phyloP scores from a whole-genome alignment of 225 moss, liverwort and hornwort genomes.

The Marchantia polymorpha region DNA sequence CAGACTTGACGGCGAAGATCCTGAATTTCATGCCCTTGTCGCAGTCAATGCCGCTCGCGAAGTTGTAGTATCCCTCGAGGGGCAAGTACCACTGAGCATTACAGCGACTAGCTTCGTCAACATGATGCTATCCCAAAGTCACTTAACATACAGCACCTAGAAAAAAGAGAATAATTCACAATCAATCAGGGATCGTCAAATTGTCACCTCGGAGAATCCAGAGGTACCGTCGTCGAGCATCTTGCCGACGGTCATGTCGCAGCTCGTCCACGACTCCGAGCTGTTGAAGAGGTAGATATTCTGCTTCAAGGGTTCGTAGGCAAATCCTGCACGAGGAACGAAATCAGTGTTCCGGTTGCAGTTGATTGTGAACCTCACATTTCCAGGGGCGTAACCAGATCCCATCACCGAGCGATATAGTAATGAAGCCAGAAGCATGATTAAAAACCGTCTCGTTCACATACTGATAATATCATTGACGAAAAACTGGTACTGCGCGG shows the following conservation, averaged over 20 bases:
- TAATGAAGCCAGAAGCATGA: neutral
- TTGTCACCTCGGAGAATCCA: constrained; percentile 17
- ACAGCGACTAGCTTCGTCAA: neutral
- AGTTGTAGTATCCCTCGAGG: constrained; percentile 17
- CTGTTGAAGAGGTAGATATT: constrained; percentile 22
- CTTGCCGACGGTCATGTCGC: constrained; percentile 7
- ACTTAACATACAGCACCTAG: neutral
- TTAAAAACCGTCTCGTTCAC: neutral
- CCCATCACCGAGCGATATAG: neutral
- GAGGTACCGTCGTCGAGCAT: constrained; percentile 22
- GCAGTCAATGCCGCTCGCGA: constrained; percentile 28
- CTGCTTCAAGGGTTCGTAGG: constrained; percentile 18
- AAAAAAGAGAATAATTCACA: neutral
- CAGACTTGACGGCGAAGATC: constrained; percentile 12
- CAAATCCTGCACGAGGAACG: constrained; percentile 10
- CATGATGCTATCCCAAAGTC: neutral
- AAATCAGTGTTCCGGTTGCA: neutral
- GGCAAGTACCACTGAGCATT: constrained; percentile 23
- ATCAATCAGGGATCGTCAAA: neutral
- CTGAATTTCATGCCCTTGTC: constrained; percentile 26
- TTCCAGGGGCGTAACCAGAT: neutral
- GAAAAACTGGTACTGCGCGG: neutral
- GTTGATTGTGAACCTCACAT: neutral
- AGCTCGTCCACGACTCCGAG: constrained; percentile 8
- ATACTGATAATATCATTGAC: constrained; percentile 24